phyloP scores from a whole-genome alignment of 179 eudicot species.

The Beta macrorhiza region DNA sequence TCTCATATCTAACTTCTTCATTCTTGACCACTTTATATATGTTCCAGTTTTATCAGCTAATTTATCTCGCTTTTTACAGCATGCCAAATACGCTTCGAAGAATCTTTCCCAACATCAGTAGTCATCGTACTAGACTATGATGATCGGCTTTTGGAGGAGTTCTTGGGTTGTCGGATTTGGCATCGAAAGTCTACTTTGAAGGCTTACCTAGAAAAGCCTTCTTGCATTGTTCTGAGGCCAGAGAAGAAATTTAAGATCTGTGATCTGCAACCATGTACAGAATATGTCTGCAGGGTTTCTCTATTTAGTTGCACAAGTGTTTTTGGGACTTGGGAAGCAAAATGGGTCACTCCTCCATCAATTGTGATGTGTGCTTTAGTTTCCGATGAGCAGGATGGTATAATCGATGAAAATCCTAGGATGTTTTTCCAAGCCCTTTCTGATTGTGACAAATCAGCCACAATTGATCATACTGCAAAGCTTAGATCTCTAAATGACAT shows the following conservation, averaged over 20 bases:
- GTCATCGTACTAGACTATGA: constrained; percentile 45
- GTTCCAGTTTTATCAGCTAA: constrained; percentile 7
- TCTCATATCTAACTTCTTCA: neutral
- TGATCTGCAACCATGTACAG: constrained; percentile 51
- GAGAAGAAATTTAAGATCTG: constrained; percentile 46
- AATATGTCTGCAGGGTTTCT: constrained; percentile 52
- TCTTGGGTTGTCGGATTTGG: constrained; percentile 54
- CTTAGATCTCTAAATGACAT: constrained; percentile 25
- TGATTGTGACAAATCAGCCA: constrained; percentile 12
- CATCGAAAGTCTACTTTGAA: constrained; percentile 39
- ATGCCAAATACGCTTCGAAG: constrained; percentile 41
- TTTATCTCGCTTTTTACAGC: constrained; percentile 35
- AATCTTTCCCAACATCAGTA: constrained; percentile 41
- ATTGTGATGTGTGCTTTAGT: constrained; percentile 17
- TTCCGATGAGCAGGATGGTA: constrained; percentile 23
- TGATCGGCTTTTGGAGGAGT: constrained; percentile 29
- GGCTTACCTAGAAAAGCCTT: constrained; percentile 47
- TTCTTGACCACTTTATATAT: neutral
- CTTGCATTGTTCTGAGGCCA: constrained; percentile 42
- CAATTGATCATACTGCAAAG: constrained; percentile 23
- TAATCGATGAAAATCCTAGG: constrained; percentile 19
- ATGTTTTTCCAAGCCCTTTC: constrained; percentile 21
- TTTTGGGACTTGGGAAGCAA: constrained; percentile 50
- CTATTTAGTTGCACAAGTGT: constrained; percentile 40
- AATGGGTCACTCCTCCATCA: constrained; percentile 47